Conservation (phyloP, 2,329 filamentous ascomycete genomes). For the Curvularia sp. region DNA sequence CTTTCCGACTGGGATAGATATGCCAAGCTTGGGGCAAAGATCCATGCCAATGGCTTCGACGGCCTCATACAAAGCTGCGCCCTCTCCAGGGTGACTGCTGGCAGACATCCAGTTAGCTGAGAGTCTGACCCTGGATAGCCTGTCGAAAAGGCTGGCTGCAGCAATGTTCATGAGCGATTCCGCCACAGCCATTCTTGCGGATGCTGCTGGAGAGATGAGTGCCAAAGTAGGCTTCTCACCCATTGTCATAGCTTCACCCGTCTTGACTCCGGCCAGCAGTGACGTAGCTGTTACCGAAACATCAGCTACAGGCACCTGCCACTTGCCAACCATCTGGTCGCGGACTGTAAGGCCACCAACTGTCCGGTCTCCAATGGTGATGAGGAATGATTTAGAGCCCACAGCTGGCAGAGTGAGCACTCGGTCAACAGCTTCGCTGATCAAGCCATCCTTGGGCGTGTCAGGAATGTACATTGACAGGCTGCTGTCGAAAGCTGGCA, state of each 20-base stretch:
- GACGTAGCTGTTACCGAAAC: conserved; percentile 90
- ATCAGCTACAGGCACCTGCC: conserved; percentile 93
- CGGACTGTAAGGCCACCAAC: conserved; percentile 87
- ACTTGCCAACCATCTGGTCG: conserved; percentile 95
- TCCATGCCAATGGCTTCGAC: conserved; percentile 93
- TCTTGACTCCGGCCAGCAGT: conserved; percentile 73
- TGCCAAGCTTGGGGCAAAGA: conserved; percentile 85
- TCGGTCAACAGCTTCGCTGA: conserved; percentile 76
- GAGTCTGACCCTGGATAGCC: conserved; percentile 79
- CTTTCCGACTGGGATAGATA: conserved; percentile 95
- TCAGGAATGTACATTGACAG: conserved; percentile 71
- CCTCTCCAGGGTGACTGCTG: conserved; percentile 91
- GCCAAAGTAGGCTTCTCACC: conserved; percentile 90
- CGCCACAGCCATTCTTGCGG: conserved; percentile 93
- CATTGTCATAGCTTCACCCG: conserved; percentile 97
- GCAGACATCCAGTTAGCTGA: conserved; percentile 99
- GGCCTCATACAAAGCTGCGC: conserved; percentile 89
- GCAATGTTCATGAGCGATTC: conserved; percentile 94
- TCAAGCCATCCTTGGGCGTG: conserved; percentile 58
- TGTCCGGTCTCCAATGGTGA: conserved; percentile 92
- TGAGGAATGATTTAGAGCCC: conserved; percentile 96
- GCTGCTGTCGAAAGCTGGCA: conserved; percentile 77
- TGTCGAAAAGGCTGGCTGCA: conserved; percentile 75
- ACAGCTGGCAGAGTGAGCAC: conserved; percentile 87
- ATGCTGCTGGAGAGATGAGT: conserved; percentile 86